Evolutionary conservation across 1,139 yeast species (phyloP).

Genomic region (Debaryomyces udenii): DNA sequence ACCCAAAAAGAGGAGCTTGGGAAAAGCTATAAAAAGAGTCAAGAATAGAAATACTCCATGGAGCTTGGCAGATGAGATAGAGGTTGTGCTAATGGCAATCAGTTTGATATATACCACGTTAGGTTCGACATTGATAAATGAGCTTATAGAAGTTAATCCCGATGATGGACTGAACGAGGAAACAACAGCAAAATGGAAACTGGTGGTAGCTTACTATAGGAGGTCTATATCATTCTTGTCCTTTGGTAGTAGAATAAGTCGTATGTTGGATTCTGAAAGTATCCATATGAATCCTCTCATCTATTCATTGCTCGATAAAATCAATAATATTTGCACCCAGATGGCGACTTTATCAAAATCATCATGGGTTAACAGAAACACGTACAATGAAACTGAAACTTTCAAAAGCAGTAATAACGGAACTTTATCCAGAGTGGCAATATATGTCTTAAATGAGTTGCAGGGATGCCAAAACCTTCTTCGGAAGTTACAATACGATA

Average conservation of each 20-base stretch:
- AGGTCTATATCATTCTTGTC: slow-evolving; percentile 31
- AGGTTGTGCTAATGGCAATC: slow-evolving; percentile 26
- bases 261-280: slow-evolving; percentile 3
- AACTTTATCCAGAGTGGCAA: slow-evolving; percentile 45
- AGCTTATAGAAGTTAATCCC: slow-evolving; percentile 31
- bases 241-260: slow-evolving; percentile 24
- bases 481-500: slow-evolving; percentile 14
- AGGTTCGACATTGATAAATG: slow-evolving; percentile 42
- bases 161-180: slow-evolving; percentile 17
- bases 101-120: slow-evolving; percentile 35
- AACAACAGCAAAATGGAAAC: slow-evolving; percentile 39
- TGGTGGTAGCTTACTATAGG: slow-evolving; percentile 36
- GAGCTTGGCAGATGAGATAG: slow-evolving; percentile 37
- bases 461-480: slow-evolving; percentile 23
- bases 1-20: slow-evolving; percentile 5
- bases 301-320: slow-evolving; percentile 29
- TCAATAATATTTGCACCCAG: slow-evolving; percentile 39
- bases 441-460: slow-evolving; percentile 40
- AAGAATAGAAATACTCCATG: slow-evolving; percentile 20
- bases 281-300: slow-evolving; percentile 20
- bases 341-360: slow-evolving; percentile 45
- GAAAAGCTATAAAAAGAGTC: slow-evolving; percentile 5
- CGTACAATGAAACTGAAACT: slow-evolving; percentile 30
- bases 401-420: slow-evolving; percentile 41
- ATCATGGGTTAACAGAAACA: slow-evolving; percentile 41